These are phyloP conservation scores for Apiotrichum sp. DNA, from an alignment of 1,284 basidiomycete species.

Conservation along the genomic window DNA sequence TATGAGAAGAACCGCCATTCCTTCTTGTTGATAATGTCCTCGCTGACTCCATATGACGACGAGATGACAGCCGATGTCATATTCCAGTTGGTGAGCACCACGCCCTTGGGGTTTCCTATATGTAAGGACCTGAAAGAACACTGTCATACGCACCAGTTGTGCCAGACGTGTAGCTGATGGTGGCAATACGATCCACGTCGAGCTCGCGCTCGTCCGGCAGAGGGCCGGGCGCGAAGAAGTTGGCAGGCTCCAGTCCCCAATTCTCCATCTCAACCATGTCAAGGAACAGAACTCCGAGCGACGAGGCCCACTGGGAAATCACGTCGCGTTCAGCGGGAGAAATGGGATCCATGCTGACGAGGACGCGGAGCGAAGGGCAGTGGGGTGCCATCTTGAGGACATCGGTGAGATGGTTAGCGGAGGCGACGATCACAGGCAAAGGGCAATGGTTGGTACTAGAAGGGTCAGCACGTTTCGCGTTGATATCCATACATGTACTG, in stretches of 20 bases:
- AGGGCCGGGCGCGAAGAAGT: constrained; percentile 33
- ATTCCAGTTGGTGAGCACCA: constrained; percentile 69
- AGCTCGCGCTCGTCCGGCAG: constrained; percentile 37
- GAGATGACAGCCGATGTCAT: constrained; percentile 61
- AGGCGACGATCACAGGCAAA: constrained; percentile 68
- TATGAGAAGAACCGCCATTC: constrained; percentile 56
- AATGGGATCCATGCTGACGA: constrained; percentile 44
- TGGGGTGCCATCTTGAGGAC: constrained; percentile 64
- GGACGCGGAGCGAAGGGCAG: constrained; percentile 60
- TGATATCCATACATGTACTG: constrained; percentile 29
- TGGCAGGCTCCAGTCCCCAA: constrained; percentile 20
- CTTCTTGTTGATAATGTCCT: constrained; percentile 32
- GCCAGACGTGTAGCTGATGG: constrained; percentile 46
- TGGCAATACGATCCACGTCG: constrained; percentile 34
- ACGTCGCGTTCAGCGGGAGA: constrained; percentile 51
- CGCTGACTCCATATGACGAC: constrained; percentile 55
- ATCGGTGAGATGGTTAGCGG: constrained; percentile 64
- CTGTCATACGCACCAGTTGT: constrained; percentile 32
- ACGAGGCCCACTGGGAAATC: constrained; percentile 65
- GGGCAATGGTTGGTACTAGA: constrained; percentile 77
- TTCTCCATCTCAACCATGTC: constrained; percentile 62
- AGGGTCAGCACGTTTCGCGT: too few species aligned
- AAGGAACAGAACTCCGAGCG: constrained; percentile 60
- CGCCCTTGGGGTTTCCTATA: constrained; percentile 54
- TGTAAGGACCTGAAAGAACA: too few species aligned